These are phyloP conservation scores for Ceratobasidium sp. DNA, from an alignment of 1,284 basidiomycete genomes.

Conservation along the genomic window DNA sequence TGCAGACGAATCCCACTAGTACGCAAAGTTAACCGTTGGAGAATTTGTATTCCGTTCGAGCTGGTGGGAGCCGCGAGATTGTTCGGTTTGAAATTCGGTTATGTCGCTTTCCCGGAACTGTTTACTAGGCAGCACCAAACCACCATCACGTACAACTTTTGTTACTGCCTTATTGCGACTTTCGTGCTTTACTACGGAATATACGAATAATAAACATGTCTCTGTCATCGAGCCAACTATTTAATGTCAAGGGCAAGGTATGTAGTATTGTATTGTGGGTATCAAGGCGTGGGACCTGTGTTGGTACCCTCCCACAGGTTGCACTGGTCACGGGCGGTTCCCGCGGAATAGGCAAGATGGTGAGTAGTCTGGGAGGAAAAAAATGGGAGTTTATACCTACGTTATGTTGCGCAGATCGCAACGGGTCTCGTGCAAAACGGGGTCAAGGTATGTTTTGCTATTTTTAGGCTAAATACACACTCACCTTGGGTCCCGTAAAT, in stretches of 20 bases:
- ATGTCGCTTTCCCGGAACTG: neutral
- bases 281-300: neutral
- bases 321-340: constrained; percentile 76
- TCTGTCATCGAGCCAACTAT: constrained; percentile 58
- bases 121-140: neutral
- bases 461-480: constrained; percentile 16
- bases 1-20: neutral
- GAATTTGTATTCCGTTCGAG: neutral
- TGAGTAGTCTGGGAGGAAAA: constrained; percentile 49
- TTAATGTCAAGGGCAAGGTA: constrained; percentile 64
- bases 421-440: constrained; percentile 70
- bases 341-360: constrained; percentile 73
- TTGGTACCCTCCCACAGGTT: constrained; percentile 51
- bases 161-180: neutral
- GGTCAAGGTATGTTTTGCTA: constrained; percentile 57
- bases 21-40: neutral
- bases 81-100: constrained; percentile 14
- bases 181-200: too few species aligned
- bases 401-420: constrained; percentile 60
- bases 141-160: too few species aligned
- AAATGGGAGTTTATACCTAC: neutral
- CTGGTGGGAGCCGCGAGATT: neutral
- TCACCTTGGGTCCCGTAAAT: constrained; percentile 18
- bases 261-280: neutral
- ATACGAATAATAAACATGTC: constrained; percentile 53